phyloP scores from a whole-genome alignment of 495 filamentous ascomycete species.

The Lindgomyces ingoldianus region DNA sequence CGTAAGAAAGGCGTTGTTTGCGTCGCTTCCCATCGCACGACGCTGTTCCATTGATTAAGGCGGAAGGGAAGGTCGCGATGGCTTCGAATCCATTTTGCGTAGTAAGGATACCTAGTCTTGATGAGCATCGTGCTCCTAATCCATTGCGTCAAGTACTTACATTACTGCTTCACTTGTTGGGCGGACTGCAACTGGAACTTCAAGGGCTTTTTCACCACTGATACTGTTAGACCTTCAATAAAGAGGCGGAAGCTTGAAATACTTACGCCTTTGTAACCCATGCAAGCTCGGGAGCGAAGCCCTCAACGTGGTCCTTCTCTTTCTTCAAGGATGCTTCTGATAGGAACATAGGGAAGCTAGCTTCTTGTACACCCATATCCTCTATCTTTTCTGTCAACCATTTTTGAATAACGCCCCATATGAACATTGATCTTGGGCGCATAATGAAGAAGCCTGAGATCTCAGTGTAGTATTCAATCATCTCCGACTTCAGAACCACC shows the following conservation, averaged over 20 bases:
- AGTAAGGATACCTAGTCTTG: constrained; percentile 96
- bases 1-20: constrained; percentile 93
- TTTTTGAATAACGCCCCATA: no score
- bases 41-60: constrained; percentile 97
- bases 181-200: constrained; percentile 92
- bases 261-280: constrained; percentile 99
- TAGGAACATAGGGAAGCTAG: constrained; percentile 86
- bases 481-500: no score
- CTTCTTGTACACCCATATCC: constrained; percentile 96
- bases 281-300: constrained; percentile 94
- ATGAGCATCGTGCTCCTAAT: no score
- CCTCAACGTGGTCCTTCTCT: constrained; percentile 96
- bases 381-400: no score
- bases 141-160: no score
- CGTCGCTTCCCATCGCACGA: constrained; percentile 98
- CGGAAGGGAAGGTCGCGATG: constrained; percentile 90
- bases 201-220: constrained; percentile 88
- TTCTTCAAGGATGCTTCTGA: constrained; percentile 84
- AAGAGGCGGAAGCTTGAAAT: no score
- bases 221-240: no score
- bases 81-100: constrained; percentile 91
- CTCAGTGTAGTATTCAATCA: no score
- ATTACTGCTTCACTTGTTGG: constrained; percentile 96
- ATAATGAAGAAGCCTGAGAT: no score
- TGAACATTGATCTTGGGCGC: no score